phyloP scores from a whole-genome alignment of 768 basidiomycete genomes.

The Psilocybe cubensis region DNA sequence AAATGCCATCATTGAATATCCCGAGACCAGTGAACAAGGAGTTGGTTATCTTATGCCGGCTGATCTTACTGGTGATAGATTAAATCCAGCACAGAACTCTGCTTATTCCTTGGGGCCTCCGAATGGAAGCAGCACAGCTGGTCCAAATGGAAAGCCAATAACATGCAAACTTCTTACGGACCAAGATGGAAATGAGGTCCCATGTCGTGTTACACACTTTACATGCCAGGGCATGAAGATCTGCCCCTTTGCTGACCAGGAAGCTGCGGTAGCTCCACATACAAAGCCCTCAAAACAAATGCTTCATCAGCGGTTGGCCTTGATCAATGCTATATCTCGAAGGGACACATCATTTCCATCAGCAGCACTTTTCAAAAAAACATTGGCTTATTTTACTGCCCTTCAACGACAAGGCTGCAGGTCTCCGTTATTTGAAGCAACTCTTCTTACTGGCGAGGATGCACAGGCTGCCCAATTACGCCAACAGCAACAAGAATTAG shows the following conservation, averaged over 20 bases:
- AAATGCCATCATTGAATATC: slow-evolving; percentile 5
- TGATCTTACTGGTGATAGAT: background rate
- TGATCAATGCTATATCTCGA: background rate
- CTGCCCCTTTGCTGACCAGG: background rate
- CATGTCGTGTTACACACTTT: background rate
- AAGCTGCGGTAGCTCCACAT: background rate
- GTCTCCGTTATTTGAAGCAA: too few species aligned
- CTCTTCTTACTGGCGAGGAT: too few species aligned
- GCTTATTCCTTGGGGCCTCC: slow-evolving; percentile 13
- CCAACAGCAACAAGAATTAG: background rate
- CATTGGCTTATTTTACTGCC: too few species aligned
- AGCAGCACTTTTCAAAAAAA: too few species aligned
- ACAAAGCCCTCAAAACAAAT: background rate
- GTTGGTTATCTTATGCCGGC: slow-evolving; percentile 8
- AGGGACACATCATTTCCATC: background rate
- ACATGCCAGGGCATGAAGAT: slow-evolving; percentile 8
- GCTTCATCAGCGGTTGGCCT: background rate
- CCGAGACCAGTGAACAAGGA: background rate
- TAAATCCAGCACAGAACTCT: slow-evolving; percentile 5
- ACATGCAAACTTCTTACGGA: background rate
- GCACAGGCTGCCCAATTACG: background rate
- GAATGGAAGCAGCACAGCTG: background rate
- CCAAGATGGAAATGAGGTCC: background rate
- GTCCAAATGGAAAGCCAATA: background rate
- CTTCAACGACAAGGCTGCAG: too few species aligned